Percentiles rank a stretch among this genome's conserved stretches.
Evolutionary conservation across 108 stramenopile species (phyloP).

Genomic region (Cyclostephanos tholiformis): DNA sequence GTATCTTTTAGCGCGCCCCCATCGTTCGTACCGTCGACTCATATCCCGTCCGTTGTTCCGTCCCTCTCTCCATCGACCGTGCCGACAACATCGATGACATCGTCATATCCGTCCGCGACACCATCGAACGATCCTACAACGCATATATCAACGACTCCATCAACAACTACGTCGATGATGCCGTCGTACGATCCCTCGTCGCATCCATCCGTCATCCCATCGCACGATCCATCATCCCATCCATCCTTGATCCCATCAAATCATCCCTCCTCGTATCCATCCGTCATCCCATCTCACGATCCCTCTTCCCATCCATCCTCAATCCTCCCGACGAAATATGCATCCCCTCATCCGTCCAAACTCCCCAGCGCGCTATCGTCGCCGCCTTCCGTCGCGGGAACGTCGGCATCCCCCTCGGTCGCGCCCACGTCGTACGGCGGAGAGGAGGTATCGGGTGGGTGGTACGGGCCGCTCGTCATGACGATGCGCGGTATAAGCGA

Average conservation of each 20-base stretch:
- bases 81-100: too few species aligned
- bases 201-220: not conserved
- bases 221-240: not conserved
- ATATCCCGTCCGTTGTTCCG: not conserved
- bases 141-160: not conserved
- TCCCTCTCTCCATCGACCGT: not conserved
- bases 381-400: too few species aligned
- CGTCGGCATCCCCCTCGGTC: not conserved
- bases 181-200: not conserved
- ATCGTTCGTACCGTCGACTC: not conserved
- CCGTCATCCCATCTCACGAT: not conserved
- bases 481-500: not conserved
- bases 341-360: not conserved
- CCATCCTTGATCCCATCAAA: not conserved
- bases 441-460: not conserved
- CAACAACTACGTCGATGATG: not conserved
- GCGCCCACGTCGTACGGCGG: not conserved
- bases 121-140: not conserved
- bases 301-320: not conserved
- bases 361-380: not conserved
- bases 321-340: not conserved
- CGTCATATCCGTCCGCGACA: too few species aligned
- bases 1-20: not conserved
- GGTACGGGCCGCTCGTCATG: constrained; percentile 5
- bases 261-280: not conserved